phyloP scores from a whole-genome alignment of 75 land plant genomes.

The Ceratopteris richardii region DNA sequence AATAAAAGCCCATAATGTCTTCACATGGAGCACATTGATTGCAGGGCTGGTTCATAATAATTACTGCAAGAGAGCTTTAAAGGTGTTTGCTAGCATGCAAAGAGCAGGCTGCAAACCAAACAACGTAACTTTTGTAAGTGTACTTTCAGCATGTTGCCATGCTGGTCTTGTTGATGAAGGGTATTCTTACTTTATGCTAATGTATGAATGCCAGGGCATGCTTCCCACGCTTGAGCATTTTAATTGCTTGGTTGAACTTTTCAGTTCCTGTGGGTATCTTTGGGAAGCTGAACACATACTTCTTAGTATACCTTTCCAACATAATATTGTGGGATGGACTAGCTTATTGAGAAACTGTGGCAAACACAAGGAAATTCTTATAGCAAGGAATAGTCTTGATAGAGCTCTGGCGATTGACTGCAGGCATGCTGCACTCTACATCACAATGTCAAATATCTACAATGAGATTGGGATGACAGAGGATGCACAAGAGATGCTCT shows the following conservation, averaged over 20 bases:
- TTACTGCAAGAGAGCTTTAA: conserved; percentile 8
- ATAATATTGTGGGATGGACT: conserved; percentile 15
- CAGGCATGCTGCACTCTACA: conserved; percentile 31
- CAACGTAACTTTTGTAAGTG: conserved; percentile 17
- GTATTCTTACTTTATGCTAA: conserved; percentile 7
- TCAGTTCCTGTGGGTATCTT: conserved; percentile 21
- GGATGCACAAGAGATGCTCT: conserved; percentile 15
- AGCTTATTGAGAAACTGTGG: conserved; percentile 26
- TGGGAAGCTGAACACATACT: conserved; percentile 13
- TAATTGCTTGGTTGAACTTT: conserved; percentile 24
- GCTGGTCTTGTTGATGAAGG: conserved; percentile 29
- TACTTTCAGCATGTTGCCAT: conserved; percentile 33
- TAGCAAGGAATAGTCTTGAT: conserved; percentile 33
- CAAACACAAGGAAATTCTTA: conserved; percentile 23
- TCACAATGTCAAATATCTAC: conserved; percentile 34
- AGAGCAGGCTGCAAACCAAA: conserved; percentile 14
- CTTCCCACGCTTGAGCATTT: conserved; percentile 17
- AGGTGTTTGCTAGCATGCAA: conserved; percentile 18
- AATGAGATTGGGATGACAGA: conserved; percentile 25
- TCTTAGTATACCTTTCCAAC: conserved; percentile 18
- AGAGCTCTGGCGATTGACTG: conserved; percentile 37
- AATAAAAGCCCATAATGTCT: conserved; percentile 1
- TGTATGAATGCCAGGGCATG: conserved; percentile 11
- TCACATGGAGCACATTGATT: conserved; percentile 23
- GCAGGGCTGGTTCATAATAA: conserved; percentile 24